Percentiles rank a stretch among this genome's conserved stretches.
Conservation (phyloP, 1,284 basidiomycete genomes). For the Hortiboletus rubellus region DNA sequence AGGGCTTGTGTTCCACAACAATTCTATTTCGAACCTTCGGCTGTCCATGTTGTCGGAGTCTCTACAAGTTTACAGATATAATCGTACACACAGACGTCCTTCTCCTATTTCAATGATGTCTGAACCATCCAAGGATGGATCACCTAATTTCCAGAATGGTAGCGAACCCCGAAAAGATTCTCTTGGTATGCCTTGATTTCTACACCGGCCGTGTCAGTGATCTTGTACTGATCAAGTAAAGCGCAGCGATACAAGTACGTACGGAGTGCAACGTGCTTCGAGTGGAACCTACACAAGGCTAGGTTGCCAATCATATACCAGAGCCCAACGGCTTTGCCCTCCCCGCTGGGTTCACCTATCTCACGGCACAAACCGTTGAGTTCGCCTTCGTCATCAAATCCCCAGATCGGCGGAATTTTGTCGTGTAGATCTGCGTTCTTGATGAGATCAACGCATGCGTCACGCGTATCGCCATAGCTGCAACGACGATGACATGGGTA, state of each 20-base stretch:
- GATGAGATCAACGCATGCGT: constrained; percentile 28
- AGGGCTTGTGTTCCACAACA: too few species aligned
- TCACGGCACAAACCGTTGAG: constrained; percentile 49
- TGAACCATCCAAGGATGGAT: not conserved
- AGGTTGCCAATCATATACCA: constrained; percentile 44
- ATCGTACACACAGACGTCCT: not conserved
- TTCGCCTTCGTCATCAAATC: constrained; percentile 65
- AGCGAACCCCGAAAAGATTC: constrained; percentile 48
- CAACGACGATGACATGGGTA: constrained; percentile 38
- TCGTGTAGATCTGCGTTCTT: constrained; percentile 29
- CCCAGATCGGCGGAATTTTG: constrained; percentile 52
- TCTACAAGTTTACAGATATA: not conserved
- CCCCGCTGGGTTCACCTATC: constrained; percentile 46
- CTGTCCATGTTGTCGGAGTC: too few species aligned
- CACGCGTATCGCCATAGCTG: constrained; percentile 29
- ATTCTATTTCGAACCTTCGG: too few species aligned
- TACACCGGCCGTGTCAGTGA: constrained; percentile 45
- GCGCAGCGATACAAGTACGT: constrained; percentile 13
- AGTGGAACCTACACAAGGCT: constrained; percentile 40
- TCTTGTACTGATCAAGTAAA: constrained; percentile 7
- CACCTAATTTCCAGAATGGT: constrained; percentile 15
- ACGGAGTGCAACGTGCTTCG: constrained; percentile 43
- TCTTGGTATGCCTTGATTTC: constrained; percentile 64
- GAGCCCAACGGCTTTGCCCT: constrained; percentile 44
- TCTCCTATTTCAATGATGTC: too few species aligned